These are phyloP conservation scores for Lentinula detonsa DNA, from an alignment of 768 basidiomycete species.

Conservation along the genomic window DNA sequence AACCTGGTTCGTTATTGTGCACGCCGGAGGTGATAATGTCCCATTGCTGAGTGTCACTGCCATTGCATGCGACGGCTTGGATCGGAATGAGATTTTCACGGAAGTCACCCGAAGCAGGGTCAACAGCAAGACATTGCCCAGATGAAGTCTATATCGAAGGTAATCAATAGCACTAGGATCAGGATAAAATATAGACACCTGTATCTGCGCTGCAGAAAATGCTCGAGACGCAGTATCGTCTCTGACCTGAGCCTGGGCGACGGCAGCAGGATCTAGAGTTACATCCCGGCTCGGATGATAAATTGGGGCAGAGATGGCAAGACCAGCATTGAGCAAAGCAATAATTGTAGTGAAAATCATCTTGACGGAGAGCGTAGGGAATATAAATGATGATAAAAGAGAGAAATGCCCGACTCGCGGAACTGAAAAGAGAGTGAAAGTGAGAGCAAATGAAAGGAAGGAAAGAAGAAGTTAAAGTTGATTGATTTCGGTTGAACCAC, in stretches of 20 bases:
- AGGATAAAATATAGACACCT: constrained; percentile 3
- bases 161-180: background rate
- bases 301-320: constrained; percentile 12
- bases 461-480: background rate
- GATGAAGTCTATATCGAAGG: constrained; percentile 13
- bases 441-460: background rate
- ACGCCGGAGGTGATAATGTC: constrained; percentile 18
- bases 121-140: constrained; percentile 17
- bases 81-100: constrained; percentile 18
- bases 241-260: constrained; percentile 13
- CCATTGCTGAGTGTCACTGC: constrained; percentile 15
- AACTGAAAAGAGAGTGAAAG: constrained; percentile 3
- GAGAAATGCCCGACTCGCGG: constrained; percentile 9
- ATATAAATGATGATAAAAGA: background rate
- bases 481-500: background rate
- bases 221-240: constrained; percentile 17
- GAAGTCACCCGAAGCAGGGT: constrained; percentile 17
- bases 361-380: background rate
- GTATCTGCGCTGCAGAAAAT: constrained; percentile 14
- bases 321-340: constrained; percentile 12
- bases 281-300: constrained; percentile 7
- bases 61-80: constrained; percentile 12
- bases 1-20: constrained; percentile 14
- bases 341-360: constrained; percentile 15
- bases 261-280: constrained; percentile 10